Percentiles rank a stretch among this genome's conserved stretches.
These are phyloP conservation scores for Penicillium silybi DNA, from an alignment of 495 filamentous ascomycete species.

Conservation along the genomic window DNA sequence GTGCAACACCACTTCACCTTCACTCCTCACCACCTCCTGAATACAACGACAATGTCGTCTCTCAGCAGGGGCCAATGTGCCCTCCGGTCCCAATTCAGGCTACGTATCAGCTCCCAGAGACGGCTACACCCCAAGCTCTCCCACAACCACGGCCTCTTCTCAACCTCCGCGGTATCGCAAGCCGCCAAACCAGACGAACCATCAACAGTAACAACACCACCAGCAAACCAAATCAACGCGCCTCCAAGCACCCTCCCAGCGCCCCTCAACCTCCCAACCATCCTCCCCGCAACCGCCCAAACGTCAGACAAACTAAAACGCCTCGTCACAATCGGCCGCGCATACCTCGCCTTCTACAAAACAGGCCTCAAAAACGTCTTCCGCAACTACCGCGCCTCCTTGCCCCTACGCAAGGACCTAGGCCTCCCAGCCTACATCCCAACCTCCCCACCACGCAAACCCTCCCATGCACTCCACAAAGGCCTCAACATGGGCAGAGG, in stretches of 20 bases:
- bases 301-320: conserved; percentile 31
- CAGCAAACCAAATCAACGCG: conserved; percentile 32
- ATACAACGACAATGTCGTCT: conserved; percentile 7
- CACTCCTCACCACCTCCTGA: neutral
- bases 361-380: conserved; percentile 68
- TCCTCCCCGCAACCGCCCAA: conserved; percentile 16
- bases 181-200: conserved; percentile 12
- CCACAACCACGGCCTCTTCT: conserved; percentile 8
- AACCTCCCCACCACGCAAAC: conserved; percentile 29
- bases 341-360: conserved; percentile 76
- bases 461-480: conserved; percentile 1
- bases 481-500: conserved; percentile 43
- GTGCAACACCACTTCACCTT: neutral
- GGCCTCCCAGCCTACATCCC: conserved; percentile 30
- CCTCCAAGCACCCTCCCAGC: conserved; percentile 39
- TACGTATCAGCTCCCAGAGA: neutral
- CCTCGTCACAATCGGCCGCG: conserved; percentile 39
- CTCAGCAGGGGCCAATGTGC: conserved; percentile 2
- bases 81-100: neutral
- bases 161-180: conserved; percentile 14
- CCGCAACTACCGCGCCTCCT: conserved; percentile 45
- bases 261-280: conserved; percentile 23
- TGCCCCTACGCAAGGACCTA: conserved; percentile 31
- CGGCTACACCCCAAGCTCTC: neutral
- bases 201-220: conserved; percentile 7